A percentile compares a stretch with the other conserved stretches of the same genome.
These are phyloP conservation scores for Nemania sp. DNA, from an alignment of 2,329 filamentous ascomycete species.

Conservation along the genomic window DNA sequence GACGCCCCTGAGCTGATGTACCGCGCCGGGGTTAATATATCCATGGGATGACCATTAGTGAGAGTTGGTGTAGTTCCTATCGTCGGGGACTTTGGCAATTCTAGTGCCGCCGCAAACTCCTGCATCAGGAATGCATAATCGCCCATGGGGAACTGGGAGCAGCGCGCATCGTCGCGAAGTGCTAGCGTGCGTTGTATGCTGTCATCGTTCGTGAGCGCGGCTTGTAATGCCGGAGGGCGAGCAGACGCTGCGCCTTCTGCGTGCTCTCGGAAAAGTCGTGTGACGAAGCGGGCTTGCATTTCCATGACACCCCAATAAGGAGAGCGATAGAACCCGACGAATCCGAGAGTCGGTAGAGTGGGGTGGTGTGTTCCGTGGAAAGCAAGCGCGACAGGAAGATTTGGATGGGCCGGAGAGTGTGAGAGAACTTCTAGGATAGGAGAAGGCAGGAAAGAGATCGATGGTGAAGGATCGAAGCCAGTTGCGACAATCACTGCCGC, in stretches of 20 bases:
- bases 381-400: slow-evolving; percentile 67
- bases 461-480: slow-evolving; percentile 68
- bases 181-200: slow-evolving; percentile 51
- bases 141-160: slow-evolving; percentile 78
- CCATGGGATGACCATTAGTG: slow-evolving; percentile 47
- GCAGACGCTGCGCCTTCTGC: slow-evolving; percentile 9
- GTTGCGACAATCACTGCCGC: slow-evolving; percentile 74
- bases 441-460: slow-evolving; percentile 65
- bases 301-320: slow-evolving; percentile 89
- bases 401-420: slow-evolving; percentile 56
- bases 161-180: slow-evolving; percentile 55
- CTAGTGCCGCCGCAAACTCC: slow-evolving; percentile 64
- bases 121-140: slow-evolving; percentile 80
- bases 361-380: slow-evolving; percentile 68
- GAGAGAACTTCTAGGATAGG: slow-evolving; percentile 60
- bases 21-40: slow-evolving; percentile 60
- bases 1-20: slow-evolving; percentile 49
- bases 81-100: slow-evolving; percentile 48
- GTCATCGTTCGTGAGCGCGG: slow-evolving; percentile 49
- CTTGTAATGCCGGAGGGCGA: slow-evolving; percentile 37
- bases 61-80: slow-evolving; percentile 42
- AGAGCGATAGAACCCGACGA: slow-evolving; percentile 82
- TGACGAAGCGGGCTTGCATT: slow-evolving; percentile 75
- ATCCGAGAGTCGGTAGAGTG: slow-evolving; percentile 66
- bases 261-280: slow-evolving; percentile 37